Evolutionary conservation across 1,139 yeast genomes (phyloP).

Genomic region (Tardiomyces blankii): DNA sequence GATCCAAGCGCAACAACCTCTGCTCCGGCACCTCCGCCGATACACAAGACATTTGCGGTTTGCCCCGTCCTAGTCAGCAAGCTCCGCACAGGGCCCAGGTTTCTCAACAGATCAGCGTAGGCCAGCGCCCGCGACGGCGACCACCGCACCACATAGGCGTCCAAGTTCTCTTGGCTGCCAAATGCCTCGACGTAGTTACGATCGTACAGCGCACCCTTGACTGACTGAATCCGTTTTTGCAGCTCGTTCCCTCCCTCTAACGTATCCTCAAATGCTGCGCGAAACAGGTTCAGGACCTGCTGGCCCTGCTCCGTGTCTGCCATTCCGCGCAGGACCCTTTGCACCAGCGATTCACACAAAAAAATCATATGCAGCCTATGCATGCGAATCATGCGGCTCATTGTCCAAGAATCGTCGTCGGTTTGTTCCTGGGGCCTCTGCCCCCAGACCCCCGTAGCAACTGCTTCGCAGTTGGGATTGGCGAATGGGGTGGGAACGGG

Average conservation of each 20-base stretch:
- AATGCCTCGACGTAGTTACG: slow-evolving; percentile 66
- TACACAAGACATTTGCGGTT: slow-evolving; percentile 35
- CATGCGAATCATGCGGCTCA: no score
- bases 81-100: slow-evolving; percentile 7
- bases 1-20: slow-evolving; percentile 65
- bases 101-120: slow-evolving; percentile 52
- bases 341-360: no score
- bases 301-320: background rate
- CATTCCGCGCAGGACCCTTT: background rate
- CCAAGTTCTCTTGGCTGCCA: slow-evolving; percentile 47
- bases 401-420: no score
- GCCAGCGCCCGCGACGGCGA: slow-evolving; percentile 72
- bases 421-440: no score
- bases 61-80: slow-evolving; percentile 4
- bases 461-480: no score
- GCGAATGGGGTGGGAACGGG: no score
- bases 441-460: no score
- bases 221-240: slow-evolving; percentile 40
- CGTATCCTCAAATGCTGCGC: slow-evolving; percentile 14
- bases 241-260: slow-evolving; percentile 11
- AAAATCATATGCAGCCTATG: no score
- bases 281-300: slow-evolving; percentile 18
- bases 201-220: slow-evolving; percentile 57
- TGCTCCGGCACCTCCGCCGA: slow-evolving; percentile 90
- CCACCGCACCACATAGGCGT: slow-evolving; percentile 79